Base-by-base conservation (phyloP, 2,329 filamentous ascomycete genomes). In the Clarireedia hainanense region DNA sequence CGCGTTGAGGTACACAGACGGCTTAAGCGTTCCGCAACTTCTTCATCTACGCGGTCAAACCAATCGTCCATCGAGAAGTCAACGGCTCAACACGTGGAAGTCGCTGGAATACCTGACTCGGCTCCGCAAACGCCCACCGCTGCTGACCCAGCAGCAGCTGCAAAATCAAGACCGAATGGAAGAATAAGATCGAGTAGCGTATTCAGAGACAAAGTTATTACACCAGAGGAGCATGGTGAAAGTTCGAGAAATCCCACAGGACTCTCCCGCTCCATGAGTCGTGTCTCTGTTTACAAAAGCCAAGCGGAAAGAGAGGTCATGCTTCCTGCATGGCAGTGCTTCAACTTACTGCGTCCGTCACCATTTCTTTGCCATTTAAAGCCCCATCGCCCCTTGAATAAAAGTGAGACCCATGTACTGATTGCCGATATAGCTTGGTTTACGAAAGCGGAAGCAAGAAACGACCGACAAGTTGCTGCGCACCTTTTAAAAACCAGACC, bases 1-100 rank as follows among this genome's bases (percentile, higher is more conserved):
- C 81, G 84, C 55, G 90, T 99, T 52, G 91, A 96, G 65, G 91
- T 99, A 2, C 85, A 87, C 62, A 80, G 92, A 52, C 87, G 92
- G 65, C 68, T 88, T 40, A 79, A 84, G 63, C 75, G 84, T 17
- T 76, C 78, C 26, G 80, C 80, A 57, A 86, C 83, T 1, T 64
- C 80, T 15, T 74, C 73, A 17, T 34, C 30, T 34, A 34, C 30
- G 9, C 57, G 60, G 30, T 61, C 64, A n/a, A 57, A 46, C 6
- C 30, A 39, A 17, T 12, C 43, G 23, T 5, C 17, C 15, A 37
- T 47, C 12, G 65, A 67, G 42, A 63, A 65, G 34, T 60, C 54
- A 27, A 48, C 46, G 15, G 20, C 60, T 17, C 47, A 60, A 26
- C 62, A 65, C 50, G 57, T 67, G 27, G 64, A 68, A 40, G 47